These are phyloP conservation scores for Pneumocystis canis DNA, from an alignment of 1,139 yeast species.

Conservation along the genomic window DNA sequence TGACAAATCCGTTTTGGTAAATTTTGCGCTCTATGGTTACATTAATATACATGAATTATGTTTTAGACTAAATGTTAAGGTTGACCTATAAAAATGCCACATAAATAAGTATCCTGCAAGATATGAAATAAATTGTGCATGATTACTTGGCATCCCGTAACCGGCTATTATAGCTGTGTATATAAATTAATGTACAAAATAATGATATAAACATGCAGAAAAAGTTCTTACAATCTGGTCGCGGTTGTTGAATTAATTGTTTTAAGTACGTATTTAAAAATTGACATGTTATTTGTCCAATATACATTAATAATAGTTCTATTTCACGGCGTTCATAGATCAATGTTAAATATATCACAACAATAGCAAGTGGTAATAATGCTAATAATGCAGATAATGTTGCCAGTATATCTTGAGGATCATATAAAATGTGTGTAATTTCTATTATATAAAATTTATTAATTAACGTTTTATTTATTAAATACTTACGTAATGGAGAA, in stretches of 20 bases:
- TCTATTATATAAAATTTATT: slow-evolving; percentile 3
- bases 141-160: slow-evolving; percentile 96
- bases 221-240: slow-evolving; percentile 40
- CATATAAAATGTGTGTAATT: slow-evolving; percentile 64
- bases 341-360: slow-evolving; percentile 74
- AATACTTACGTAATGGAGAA: not conserved
- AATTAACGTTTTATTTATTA: not conserved
- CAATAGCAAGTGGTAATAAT: slow-evolving; percentile 64
- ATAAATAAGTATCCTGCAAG: slow-evolving; percentile 51
- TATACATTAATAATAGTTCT: slow-evolving; percentile 70
- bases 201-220: slow-evolving; percentile 24
- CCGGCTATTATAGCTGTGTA: slow-evolving; percentile 29
- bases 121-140: slow-evolving; percentile 89
- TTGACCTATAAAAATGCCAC: slow-evolving; percentile 30
- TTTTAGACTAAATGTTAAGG: not conserved
- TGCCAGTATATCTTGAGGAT: slow-evolving; percentile 50
- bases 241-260: slow-evolving; percentile 46
- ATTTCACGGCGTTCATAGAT: slow-evolving; percentile 68
- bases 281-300: slow-evolving; percentile 76
- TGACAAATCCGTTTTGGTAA: not conserved
- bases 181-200: not conserved
- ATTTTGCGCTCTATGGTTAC: not conserved
- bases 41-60: too few species aligned
- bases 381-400: slow-evolving; percentile 56
- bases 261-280: slow-evolving; percentile 56